Conservation (phyloP, 345 rosid species). For the Barbarea vulgaris region DNA sequence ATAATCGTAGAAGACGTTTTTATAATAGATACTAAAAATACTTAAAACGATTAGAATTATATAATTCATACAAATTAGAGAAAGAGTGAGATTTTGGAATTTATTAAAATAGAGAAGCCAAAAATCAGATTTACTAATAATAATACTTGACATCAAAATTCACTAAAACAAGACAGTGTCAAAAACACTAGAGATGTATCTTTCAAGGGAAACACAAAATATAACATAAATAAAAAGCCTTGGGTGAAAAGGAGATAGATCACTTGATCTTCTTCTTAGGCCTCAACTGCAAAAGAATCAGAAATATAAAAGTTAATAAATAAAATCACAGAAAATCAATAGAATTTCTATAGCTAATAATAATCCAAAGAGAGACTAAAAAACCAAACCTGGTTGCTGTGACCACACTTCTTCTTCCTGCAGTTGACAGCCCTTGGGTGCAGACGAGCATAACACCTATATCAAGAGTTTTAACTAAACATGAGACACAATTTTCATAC, state of each 20-base stretch:
- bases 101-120: background rate
- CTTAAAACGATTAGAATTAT: too few species aligned
- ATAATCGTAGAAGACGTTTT: background rate
- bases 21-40: background rate
- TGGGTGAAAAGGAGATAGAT: background rate
- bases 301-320: background rate
- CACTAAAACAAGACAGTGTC: background rate
- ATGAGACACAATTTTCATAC: background rate
- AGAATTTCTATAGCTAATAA: background rate
- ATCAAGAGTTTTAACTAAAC: background rate
- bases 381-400: slow-evolving; percentile 85
- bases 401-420: slow-evolving; percentile 99
- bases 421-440: slow-evolving; percentile 98
- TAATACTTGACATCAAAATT: background rate
- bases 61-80: too few species aligned
- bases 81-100: background rate
- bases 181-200: slow-evolving; percentile 1
- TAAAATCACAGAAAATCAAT: background rate
- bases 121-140: background rate
- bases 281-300: slow-evolving; percentile 68
- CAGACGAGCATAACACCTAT: slow-evolving; percentile 90
- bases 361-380: background rate
- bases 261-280: slow-evolving; percentile 80
- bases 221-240: background rate
- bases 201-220: background rate